Evolutionary conservation across 2,329 filamentous ascomycete species (phyloP).

Genomic region (Akanthomyces lecanii): DNA sequence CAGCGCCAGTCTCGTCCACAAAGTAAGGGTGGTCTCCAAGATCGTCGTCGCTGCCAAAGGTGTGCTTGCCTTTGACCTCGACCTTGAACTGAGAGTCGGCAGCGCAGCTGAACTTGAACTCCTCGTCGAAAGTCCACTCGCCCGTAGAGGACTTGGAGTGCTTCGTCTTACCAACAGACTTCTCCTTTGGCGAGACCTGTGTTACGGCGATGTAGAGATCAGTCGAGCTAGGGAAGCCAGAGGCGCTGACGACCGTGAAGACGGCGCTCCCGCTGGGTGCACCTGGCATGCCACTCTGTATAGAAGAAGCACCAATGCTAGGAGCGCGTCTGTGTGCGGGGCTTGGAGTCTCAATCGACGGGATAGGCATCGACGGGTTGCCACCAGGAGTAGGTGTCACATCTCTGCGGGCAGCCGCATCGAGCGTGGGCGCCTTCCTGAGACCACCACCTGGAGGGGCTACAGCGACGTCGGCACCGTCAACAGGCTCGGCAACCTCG

Average conservation of each 20-base stretch:
- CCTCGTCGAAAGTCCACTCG: slow-evolving; percentile 68
- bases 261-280: slow-evolving; percentile 70
- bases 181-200: slow-evolving; percentile 63
- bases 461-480: background rate
- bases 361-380: slow-evolving; percentile 10
- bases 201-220: slow-evolving; percentile 76
- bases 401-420: slow-evolving; percentile 29
- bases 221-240: slow-evolving; percentile 69
- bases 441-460: slow-evolving; percentile 35
- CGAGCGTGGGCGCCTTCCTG: slow-evolving; percentile 39
- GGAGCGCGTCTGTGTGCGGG: slow-evolving; percentile 46
- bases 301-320: slow-evolving; percentile 62
- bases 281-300: slow-evolving; percentile 58
- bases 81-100: slow-evolving; percentile 85
- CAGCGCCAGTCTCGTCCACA: slow-evolving; percentile 72
- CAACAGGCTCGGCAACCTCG: slow-evolving; percentile 34
- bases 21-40: slow-evolving; percentile 87
- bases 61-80: slow-evolving; percentile 78
- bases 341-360: slow-evolving; percentile 16
- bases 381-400: slow-evolving; percentile 18
- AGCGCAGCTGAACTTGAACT: slow-evolving; percentile 71
- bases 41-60: slow-evolving; percentile 76
- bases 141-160: slow-evolving; percentile 71
- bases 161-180: slow-evolving; percentile 88
- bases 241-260: slow-evolving; percentile 75